These are phyloP conservation scores for Penicillium canariense DNA, from an alignment of 495 filamentous ascomycete species.

Conservation along the genomic window DNA sequence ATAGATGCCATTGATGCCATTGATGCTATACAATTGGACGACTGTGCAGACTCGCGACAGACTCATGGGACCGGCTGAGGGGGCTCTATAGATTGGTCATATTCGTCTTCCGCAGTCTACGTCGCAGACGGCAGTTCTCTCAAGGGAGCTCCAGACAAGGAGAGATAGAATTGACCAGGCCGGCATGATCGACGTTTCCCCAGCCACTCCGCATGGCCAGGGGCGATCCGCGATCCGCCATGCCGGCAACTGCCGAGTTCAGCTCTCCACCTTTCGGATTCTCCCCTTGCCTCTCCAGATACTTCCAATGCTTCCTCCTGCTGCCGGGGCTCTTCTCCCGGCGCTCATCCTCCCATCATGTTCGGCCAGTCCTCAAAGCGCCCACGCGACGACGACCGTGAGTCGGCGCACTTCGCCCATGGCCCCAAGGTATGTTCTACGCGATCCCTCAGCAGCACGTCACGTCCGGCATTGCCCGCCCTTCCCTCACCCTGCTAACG, in stretches of 20 bases:
- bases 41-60: too few species aligned
- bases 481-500: not conserved
- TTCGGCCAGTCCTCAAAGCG: conserved; percentile 9
- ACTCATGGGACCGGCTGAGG: too few species aligned
- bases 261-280: conserved; percentile 1
- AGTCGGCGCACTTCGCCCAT: not conserved
- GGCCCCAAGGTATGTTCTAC: conserved; percentile 4
- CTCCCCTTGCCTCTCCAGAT: conserved; percentile 3
- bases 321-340: not conserved
- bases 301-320: not conserved
- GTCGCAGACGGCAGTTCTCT: too few species aligned
- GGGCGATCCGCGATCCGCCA: not conserved
- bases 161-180: too few species aligned
- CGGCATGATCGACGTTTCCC: too few species aligned
- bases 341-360: not conserved
- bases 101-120: too few species aligned
- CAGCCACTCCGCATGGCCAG: not conserved
- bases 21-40: too few species aligned
- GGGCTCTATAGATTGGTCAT: too few species aligned
- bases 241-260: conserved; percentile 10
- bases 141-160: too few species aligned
- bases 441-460: not conserved
- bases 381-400: conserved; percentile 9
- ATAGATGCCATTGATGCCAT: too few species aligned
- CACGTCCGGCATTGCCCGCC: not conserved